These are phyloP conservation scores for Arthrobotrys sinensis DNA, from an alignment of 2,329 filamentous ascomycete species.

Conservation along the genomic window DNA sequence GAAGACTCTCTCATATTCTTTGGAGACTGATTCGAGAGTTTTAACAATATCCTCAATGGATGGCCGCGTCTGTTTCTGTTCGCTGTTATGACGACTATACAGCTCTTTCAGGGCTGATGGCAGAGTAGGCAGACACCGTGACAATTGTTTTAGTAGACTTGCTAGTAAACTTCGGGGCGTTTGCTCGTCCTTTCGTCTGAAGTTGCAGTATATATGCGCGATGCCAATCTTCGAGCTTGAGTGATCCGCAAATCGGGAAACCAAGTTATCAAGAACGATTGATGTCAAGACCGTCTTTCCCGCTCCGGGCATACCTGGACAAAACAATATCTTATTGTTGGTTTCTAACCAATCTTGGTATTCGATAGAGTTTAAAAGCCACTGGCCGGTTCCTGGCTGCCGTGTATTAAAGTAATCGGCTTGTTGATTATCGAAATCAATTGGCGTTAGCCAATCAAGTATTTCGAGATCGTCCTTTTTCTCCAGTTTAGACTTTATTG, in stretches of 20 bases:
- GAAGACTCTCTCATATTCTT: not conserved
- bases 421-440: not conserved
- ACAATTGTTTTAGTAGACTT: conserved; percentile 5
- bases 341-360: conserved; percentile 63
- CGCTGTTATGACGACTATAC: conserved; percentile 33
- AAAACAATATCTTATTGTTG: conserved; percentile 67
- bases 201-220: conserved; percentile 5
- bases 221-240: not conserved
- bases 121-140: not conserved
- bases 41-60: not conserved
- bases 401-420: not conserved
- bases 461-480: conserved; percentile 11
- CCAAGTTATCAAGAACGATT: conserved; percentile 68
- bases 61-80: not conserved
- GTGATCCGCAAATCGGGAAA: not conserved
- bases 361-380: conserved; percentile 69
- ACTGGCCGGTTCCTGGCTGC: conserved; percentile 63
- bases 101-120: not conserved
- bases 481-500: conserved; percentile 1
- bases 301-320: conserved; percentile 70
- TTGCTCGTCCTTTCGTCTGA: not conserved
- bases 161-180: not conserved
- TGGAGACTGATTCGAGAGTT: not conserved
- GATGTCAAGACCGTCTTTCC: conserved; percentile 71
- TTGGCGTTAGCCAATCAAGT: not conserved